Percentiles rank a stretch among this genome's conserved stretches.
Conservation (phyloP, 2,329 filamentous ascomycete species). For the Paecilomyces formosus region DNA sequence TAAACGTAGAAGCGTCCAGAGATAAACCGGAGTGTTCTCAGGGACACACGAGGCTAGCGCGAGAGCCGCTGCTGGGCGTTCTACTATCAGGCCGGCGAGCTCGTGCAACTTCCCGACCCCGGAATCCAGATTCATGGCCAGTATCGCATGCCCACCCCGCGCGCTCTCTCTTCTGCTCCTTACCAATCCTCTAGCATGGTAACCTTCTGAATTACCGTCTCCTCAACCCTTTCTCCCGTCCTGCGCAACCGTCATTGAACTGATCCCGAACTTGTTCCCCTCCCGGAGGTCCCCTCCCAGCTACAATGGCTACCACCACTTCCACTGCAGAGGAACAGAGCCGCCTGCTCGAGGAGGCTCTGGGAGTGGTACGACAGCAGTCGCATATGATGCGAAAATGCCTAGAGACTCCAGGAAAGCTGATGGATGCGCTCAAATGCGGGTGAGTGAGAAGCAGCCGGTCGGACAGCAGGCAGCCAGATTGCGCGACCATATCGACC, state of each 20-base stretch:
- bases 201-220: not conserved
- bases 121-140: not conserved
- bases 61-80: slow-evolving; percentile 3
- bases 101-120: slow-evolving; percentile 5
- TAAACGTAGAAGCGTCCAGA: not conserved
- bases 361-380: slow-evolving; percentile 94
- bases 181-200: not conserved
- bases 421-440: slow-evolving; percentile 99
- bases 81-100: slow-evolving; percentile 4
- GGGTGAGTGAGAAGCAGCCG: slow-evolving; percentile 57
- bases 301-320: slow-evolving; percentile 45
- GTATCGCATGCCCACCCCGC: not conserved
- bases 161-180: not conserved
- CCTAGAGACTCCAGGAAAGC: slow-evolving; percentile 91
- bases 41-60: slow-evolving; percentile 3
- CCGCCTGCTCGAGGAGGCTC: slow-evolving; percentile 91
- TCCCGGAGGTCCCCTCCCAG: slow-evolving; percentile 11
- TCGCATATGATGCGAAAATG: slow-evolving; percentile 96
- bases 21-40: not conserved
- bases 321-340: slow-evolving; percentile 71
- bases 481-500: not conserved
- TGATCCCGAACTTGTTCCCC: not conserved
- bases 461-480: slow-evolving; percentile 17
- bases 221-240: not conserved
- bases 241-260: not conserved